These are phyloP conservation scores for Clarireedia monteithiana DNA, from an alignment of 2,329 filamentous ascomycete species.

Conservation along the genomic window DNA sequence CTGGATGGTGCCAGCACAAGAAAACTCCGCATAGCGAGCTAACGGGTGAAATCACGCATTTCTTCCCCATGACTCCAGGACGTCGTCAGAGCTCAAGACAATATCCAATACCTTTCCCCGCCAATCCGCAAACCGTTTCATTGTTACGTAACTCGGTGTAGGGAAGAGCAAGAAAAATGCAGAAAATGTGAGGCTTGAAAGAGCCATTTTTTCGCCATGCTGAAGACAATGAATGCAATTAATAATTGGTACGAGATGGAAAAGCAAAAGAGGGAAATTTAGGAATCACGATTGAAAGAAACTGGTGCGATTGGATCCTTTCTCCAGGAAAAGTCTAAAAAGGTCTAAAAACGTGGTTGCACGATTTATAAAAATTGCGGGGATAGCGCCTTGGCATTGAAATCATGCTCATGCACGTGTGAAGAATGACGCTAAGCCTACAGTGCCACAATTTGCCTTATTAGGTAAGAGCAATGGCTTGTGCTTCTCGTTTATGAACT, in stretches of 20 bases:
- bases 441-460: not conserved
- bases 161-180: not conserved
- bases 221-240: not conserved
- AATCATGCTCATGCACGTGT: not conserved
- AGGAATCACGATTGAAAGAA: no score
- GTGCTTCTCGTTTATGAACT: no score
- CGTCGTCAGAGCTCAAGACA: slow-evolving; percentile 7
- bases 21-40: not conserved
- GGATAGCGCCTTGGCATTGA: not conserved
- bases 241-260: not conserved
- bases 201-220: not conserved
- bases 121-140: slow-evolving; percentile 5
- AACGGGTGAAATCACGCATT: slow-evolving; percentile 3
- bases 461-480: not conserved
- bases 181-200: not conserved
- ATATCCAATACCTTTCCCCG: slow-evolving; percentile 5
- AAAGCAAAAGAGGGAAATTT: no score
- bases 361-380: not conserved
- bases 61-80: slow-evolving; percentile 2
- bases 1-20: not conserved
- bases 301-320: not conserved
- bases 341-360: not conserved
- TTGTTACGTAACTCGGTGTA: slow-evolving; percentile 8
- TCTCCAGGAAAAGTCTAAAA: not conserved
- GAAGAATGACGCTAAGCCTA: no score